Evolutionary conservation across 2,329 filamentous ascomycete species (phyloP).

Genomic region (Exserohilum turcica): DNA sequence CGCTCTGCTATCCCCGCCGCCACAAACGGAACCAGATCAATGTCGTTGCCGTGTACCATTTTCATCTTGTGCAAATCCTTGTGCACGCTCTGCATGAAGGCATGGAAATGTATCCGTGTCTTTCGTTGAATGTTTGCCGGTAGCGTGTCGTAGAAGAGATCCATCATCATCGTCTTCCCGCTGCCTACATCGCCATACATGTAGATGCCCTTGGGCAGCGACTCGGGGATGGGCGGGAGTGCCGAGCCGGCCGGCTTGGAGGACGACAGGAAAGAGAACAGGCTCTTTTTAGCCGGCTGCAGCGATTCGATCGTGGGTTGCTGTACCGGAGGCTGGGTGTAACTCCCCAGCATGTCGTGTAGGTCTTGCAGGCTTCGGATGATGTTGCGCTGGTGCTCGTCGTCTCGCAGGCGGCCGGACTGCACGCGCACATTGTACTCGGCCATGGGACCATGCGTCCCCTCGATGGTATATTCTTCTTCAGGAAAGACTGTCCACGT

Average conservation of each 20-base stretch:
- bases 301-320: constrained; percentile 78
- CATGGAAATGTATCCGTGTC: constrained; percentile 96
- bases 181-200: constrained; percentile 96
- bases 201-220: constrained; percentile 86
- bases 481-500: constrained; percentile 15
- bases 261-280: constrained; percentile 67
- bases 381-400: constrained; percentile 89
- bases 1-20: constrained; percentile 91
- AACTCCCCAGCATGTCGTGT: constrained; percentile 78
- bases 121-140: constrained; percentile 79
- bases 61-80: constrained; percentile 88
- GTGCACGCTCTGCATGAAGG: constrained; percentile 99
- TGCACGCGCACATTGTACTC: constrained; percentile 87
- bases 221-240: constrained; percentile 64
- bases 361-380: constrained; percentile 88
- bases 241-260: constrained; percentile 45
- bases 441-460: constrained; percentile 70
- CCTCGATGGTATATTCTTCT: constrained; percentile 4
- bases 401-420: constrained; percentile 75
- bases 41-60: constrained; percentile 83
- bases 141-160: constrained; percentile 93
- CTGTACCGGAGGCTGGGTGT: constrained; percentile 73
- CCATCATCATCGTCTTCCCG: constrained; percentile 99
- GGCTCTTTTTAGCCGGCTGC: constrained; percentile 58
- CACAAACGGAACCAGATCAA: constrained; percentile 89